Conservation (phyloP, 768 basidiomycete genomes). For the Dacryopinax spathularia region DNA sequence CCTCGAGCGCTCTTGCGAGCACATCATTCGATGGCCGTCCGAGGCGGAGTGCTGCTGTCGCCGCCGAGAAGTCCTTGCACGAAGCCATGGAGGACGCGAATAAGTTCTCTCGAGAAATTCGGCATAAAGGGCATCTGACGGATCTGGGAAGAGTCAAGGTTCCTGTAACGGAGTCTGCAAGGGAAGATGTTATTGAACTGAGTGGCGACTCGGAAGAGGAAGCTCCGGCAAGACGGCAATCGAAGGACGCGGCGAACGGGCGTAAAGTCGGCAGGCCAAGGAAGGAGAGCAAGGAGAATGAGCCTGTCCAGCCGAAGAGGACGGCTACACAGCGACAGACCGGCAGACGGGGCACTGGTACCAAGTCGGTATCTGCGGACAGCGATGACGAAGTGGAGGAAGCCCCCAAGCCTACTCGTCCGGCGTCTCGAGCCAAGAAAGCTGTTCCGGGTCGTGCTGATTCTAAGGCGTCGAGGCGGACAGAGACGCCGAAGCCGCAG, state of each 20-base stretch:
- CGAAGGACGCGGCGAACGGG: background rate
- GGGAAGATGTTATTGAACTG: background rate
- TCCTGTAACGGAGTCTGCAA: background rate
- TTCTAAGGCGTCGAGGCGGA: background rate
- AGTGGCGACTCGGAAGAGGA: background rate
- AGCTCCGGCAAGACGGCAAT: background rate
- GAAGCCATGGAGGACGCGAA: conserved; percentile 12
- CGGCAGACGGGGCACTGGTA: background rate
- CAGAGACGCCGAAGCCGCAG: conserved; percentile 6
- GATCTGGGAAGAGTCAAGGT: background rate
- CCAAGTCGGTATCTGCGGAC: background rate
- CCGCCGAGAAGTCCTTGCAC: background rate
- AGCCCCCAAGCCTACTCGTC: background rate
- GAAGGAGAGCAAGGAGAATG: conserved; percentile 4
- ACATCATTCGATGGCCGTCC: background rate
- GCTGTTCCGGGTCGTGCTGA: background rate
- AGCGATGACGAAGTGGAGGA: conserved; percentile 2
- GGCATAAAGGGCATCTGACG: background rate
- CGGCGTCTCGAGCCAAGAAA: too few species aligned
- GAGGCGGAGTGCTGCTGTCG: conserved; percentile 5
- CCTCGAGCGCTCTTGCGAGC: background rate
- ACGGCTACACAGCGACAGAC: background rate
- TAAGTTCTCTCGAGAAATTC: background rate
- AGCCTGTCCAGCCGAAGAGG: background rate
- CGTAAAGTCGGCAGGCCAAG: conserved; percentile 19